Evolutionary conservation across 1,284 basidiomycete species (phyloP).

Genomic region (Leccinum pachyderme): DNA sequence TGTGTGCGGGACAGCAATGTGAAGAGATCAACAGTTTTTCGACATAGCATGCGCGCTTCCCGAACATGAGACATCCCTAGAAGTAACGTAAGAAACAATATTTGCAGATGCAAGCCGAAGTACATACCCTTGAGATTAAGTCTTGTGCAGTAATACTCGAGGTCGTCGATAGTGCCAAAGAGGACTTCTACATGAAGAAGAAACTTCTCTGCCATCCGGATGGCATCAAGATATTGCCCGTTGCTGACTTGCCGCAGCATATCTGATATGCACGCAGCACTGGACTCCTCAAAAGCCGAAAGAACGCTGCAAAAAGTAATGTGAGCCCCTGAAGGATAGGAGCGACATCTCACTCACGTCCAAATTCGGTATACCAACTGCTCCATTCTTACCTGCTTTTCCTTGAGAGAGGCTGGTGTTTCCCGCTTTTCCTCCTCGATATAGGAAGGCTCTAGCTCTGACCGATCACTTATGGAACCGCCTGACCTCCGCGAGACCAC

Average conservation of each 20-base stretch:
- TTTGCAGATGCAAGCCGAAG: slow-evolving; percentile 5
- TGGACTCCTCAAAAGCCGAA: slow-evolving; percentile 97
- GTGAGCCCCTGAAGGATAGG: slow-evolving; percentile 7
- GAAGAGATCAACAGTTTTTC: slow-evolving; percentile 98
- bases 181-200: slow-evolving; percentile 98
- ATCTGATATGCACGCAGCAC: slow-evolving; percentile 98
- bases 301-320: slow-evolving; percentile 60
- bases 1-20: slow-evolving; percentile 96
- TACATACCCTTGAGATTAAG: slow-evolving; percentile 79
- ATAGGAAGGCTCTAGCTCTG: slow-evolving; percentile 52
- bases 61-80: slow-evolving; percentile 96
- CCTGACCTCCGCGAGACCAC: slow-evolving; percentile 77
- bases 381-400: slow-evolving; percentile 94
- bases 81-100: slow-evolving; percentile 16
- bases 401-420: slow-evolving; percentile 81
- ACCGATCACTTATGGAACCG: slow-evolving; percentile 56
- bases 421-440: slow-evolving; percentile 78
- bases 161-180: slow-evolving; percentile 95
- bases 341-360: slow-evolving; percentile 59
- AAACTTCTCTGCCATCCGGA: slow-evolving; percentile 98
- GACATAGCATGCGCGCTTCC: slow-evolving; percentile 97
- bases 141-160: slow-evolving; percentile 87
- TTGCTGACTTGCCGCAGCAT: slow-evolving; percentile 98
- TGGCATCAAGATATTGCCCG: slow-evolving; percentile 93
- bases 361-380: slow-evolving; percentile 98